These are phyloP conservation scores for Clitopilus passeckerianus DNA, from an alignment of 768 basidiomycete species.

Conservation along the genomic window DNA sequence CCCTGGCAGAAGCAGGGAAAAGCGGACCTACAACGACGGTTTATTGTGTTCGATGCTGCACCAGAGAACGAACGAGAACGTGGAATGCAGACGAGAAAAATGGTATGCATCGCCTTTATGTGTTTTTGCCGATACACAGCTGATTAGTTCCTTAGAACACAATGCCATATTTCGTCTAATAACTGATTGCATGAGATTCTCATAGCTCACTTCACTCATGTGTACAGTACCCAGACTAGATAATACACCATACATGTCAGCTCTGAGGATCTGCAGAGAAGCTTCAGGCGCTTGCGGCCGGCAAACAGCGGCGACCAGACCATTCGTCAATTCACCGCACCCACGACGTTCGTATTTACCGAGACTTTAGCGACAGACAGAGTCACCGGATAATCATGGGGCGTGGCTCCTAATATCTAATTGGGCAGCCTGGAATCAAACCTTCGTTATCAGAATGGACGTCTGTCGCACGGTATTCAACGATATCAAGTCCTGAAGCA, in stretches of 20 bases:
- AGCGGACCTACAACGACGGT: slow-evolving; percentile 36
- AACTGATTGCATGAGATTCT: neutral
- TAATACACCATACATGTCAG: neutral
- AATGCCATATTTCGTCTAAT: slow-evolving; percentile 51
- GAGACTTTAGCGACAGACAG: neutral
- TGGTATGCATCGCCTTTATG: slow-evolving; percentile 43
- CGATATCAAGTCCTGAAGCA: neutral
- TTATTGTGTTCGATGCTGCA: slow-evolving; percentile 85
- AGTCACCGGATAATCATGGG: neutral
- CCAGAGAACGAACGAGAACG: slow-evolving; percentile 85
- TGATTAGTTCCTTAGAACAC: slow-evolving; percentile 28
- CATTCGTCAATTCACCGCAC: too few species aligned
- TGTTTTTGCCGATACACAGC: neutral
- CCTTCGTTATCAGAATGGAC: neutral
- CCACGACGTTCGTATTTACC: neutral
- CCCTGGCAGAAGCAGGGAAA: neutral
- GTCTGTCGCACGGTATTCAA: neutral
- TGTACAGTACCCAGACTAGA: neutral
- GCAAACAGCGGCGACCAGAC: too few species aligned
- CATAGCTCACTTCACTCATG: neutral
- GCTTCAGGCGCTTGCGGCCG: neutral
- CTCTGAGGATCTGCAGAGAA: neutral
- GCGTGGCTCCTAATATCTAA: neutral
- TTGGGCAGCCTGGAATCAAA: neutral
- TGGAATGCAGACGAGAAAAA: slow-evolving; percentile 66